phyloP scores from a whole-genome alignment of 805 yeast species.

The Saccharomycopsis fermentans region DNA sequence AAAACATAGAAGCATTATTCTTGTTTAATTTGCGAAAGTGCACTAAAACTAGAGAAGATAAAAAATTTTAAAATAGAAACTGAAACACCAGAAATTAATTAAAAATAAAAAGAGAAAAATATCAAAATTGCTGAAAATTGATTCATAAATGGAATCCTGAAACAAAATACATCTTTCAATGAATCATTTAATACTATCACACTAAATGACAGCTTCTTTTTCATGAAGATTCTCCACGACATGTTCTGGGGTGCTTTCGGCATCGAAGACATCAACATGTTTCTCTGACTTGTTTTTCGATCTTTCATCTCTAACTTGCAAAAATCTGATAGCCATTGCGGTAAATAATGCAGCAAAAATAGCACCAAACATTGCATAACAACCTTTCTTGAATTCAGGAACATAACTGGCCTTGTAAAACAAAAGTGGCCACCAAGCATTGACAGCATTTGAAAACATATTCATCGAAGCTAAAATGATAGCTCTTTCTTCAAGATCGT shows the following conservation, averaged over 20 bases:
- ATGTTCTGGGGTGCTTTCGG: constrained; percentile 7
- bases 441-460: constrained; percentile 52
- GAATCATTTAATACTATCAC: no score
- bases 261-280: constrained; percentile 8
- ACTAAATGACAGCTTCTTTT: background rate
- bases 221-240: background rate
- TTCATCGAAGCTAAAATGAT: constrained; percentile 57
- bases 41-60: no score
- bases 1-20: no score
- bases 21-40: no score
- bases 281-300: constrained; percentile 14
- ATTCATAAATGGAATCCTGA: background rate
- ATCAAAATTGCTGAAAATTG: background rate
- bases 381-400: constrained; percentile 42
- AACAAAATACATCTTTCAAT: no score
- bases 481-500: constrained; percentile 55
- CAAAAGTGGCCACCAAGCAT: constrained; percentile 54
- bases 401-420: constrained; percentile 43
- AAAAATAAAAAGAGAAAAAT: no score
- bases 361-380: constrained; percentile 49
- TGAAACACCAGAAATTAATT: no score
- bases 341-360: constrained; percentile 32
- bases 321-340: constrained; percentile 32
- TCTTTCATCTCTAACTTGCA: constrained; percentile 32
- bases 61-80: no score